Conservation (phyloP, 345 rosid species). For the Acer saccharum region DNA sequence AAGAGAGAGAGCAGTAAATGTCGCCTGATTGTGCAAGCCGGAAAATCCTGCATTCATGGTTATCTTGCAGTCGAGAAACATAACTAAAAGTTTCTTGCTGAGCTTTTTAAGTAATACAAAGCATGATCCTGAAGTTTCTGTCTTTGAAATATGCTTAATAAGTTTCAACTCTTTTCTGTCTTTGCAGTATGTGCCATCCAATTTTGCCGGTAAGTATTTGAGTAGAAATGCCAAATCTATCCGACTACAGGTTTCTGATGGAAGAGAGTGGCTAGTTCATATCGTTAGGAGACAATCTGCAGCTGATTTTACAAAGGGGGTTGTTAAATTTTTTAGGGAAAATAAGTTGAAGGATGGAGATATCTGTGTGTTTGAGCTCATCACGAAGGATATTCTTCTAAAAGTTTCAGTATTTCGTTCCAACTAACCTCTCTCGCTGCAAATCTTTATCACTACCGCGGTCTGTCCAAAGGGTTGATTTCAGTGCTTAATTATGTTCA, state of each 20-base stretch:
- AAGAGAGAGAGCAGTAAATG: neutral
- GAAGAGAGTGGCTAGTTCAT: conserved; percentile 14
- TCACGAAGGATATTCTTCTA: neutral
- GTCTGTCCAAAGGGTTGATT: neutral
- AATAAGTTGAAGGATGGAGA: neutral
- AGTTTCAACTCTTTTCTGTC: neutral
- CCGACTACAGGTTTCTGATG: conserved; percentile 30
- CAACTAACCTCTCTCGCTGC: neutral
- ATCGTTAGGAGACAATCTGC: neutral
- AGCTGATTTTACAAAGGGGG: neutral
- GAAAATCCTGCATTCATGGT: neutral
- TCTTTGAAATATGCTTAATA: neutral
- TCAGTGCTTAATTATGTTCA: neutral
- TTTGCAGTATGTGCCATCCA: conserved; percentile 19
- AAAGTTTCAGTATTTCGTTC: neutral
- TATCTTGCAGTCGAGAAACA: neutral
- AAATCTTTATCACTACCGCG: no score
- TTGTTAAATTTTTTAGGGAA: conserved; percentile 16
- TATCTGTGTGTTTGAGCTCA: neutral
- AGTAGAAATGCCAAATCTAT: neutral
- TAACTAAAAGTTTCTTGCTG: neutral
- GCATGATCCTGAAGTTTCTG: neutral
- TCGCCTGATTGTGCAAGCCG: neutral
- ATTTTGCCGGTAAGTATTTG: conserved; percentile 15
- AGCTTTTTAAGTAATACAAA: neutral